A percentile compares a stretch with the other conserved stretches of the same genome.
These are phyloP conservation scores for Wickerhamomyces kurtzmanii DNA, from an alignment of 805 yeast species.

Conservation along the genomic window DNA sequence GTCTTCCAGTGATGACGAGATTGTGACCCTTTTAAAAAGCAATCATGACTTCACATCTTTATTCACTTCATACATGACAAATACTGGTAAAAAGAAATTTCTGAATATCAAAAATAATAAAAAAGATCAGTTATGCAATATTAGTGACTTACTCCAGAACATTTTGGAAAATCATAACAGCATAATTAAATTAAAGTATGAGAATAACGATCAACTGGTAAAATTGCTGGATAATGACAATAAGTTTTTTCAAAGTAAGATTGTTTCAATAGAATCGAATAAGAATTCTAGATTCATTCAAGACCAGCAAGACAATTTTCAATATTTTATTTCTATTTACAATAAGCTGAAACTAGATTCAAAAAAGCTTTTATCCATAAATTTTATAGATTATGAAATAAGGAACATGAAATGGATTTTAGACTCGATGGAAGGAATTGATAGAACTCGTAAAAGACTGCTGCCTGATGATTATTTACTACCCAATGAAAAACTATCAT, in stretches of 20 bases:
- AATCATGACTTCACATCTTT: slow-evolving; percentile 9
- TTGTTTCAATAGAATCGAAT: slow-evolving; percentile 30
- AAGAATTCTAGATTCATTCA: slow-evolving; percentile 45
- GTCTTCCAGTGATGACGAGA: slow-evolving; percentile 18
- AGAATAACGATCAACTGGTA: slow-evolving; percentile 10
- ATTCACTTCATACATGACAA: slow-evolving; percentile 11
- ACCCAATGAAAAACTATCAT: slow-evolving; percentile 32
- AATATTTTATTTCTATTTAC: slow-evolving; percentile 37
- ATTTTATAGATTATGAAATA: slow-evolving; percentile 9
- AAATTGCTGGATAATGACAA: slow-evolving; percentile 9
- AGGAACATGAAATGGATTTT: slow-evolving; percentile 31
- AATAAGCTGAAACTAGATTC: slow-evolving; percentile 34
- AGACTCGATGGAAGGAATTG: slow-evolving; percentile 62
- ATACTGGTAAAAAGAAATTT: slow-evolving; percentile 13
- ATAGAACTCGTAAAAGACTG: slow-evolving; percentile 56
- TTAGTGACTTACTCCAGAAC: no score
- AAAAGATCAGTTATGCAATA: slow-evolving; percentile 6
- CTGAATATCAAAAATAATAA: slow-evolving; percentile 7
- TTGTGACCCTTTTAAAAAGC: slow-evolving; percentile 6
- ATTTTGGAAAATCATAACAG: slow-evolving; percentile 9
- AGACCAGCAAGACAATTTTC: slow-evolving; percentile 54
- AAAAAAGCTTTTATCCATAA: slow-evolving; percentile 20
- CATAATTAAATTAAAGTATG: slow-evolving; percentile 14
- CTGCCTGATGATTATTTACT: slow-evolving; percentile 41
- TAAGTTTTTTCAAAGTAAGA: slow-evolving; percentile 11